These are phyloP conservation scores for Didymella exigua DNA, from an alignment of 2,329 filamentous ascomycete genomes.

Conservation along the genomic window DNA sequence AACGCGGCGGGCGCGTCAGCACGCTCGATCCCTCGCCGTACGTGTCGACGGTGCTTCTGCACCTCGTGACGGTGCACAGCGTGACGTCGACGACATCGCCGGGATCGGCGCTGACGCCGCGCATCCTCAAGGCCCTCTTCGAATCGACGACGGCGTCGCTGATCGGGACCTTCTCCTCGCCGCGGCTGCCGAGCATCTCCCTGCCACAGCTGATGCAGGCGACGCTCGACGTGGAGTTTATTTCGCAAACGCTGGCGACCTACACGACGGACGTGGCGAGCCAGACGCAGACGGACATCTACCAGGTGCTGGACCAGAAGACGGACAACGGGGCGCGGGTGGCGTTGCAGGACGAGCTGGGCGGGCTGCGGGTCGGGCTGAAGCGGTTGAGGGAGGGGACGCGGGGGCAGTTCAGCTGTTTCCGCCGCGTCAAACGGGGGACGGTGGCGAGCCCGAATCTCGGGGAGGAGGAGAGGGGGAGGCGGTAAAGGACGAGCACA, in stretches of 20 bases:
- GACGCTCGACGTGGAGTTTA: conserved; percentile 94
- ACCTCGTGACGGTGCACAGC: conserved; percentile 87
- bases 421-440: conserved; percentile 38
- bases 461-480: neutral
- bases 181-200: conserved; percentile 67
- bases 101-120: conserved; percentile 69
- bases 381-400: conserved; percentile 62
- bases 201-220: conserved; percentile 92
- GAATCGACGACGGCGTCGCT: conserved; percentile 80
- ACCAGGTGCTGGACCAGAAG: conserved; percentile 84
- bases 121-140: conserved; percentile 84
- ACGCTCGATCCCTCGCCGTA: conserved; percentile 56
- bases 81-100: conserved; percentile 63
- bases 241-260: conserved; percentile 87
- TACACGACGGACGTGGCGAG: conserved; percentile 85
- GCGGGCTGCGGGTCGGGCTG: conserved; percentile 84
- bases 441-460: conserved; percentile 8
- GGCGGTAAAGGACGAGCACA: no score
- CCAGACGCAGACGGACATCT: conserved; percentile 86
- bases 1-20: conserved; percentile 75
- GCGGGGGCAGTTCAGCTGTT: conserved; percentile 47
- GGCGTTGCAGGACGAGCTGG: conserved; percentile 81
- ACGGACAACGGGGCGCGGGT: conserved; percentile 87
- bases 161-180: conserved; percentile 71
- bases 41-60: conserved; percentile 84